These are phyloP conservation scores for Trichosporon ovoides DNA, from an alignment of 1,284 basidiomycete genomes.

Conservation along the genomic window DNA sequence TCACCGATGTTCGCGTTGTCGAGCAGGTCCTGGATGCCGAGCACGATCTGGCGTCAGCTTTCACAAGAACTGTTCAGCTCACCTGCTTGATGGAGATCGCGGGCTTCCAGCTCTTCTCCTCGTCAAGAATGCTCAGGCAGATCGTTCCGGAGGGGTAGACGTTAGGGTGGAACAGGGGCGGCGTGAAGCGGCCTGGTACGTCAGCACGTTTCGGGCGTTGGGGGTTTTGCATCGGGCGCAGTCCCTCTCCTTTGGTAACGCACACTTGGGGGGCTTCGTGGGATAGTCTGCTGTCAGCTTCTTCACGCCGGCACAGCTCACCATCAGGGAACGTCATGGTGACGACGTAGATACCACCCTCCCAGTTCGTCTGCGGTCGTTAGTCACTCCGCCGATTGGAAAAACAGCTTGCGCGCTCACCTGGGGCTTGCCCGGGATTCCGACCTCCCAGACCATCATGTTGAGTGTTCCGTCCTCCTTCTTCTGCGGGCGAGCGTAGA, in stretches of 20 bases:
- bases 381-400: slow-evolving; percentile 23
- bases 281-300: slow-evolving; percentile 43
- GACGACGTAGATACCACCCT: slow-evolving; percentile 89
- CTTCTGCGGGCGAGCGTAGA: slow-evolving; percentile 90
- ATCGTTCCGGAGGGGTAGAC: slow-evolving; percentile 99
- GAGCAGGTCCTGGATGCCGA: slow-evolving; percentile 90
- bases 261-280: slow-evolving; percentile 49
- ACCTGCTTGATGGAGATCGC: slow-evolving; percentile 99
- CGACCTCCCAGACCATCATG: slow-evolving; percentile 97
- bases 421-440: slow-evolving; percentile 76
- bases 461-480: slow-evolving; percentile 88
- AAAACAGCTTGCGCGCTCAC: slow-evolving; percentile 54
- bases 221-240: too few relatives aligned
- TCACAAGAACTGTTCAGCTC: slow-evolving; percentile 21
- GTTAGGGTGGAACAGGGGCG: slow-evolving; percentile 95
- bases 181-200: slow-evolving; percentile 82
- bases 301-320: slow-evolving; percentile 42
- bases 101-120: slow-evolving; percentile 99
- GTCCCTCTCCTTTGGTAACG: slow-evolving; percentile 11
- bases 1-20: slow-evolving; percentile 92
- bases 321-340: slow-evolving; percentile 93
- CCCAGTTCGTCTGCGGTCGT: slow-evolving; percentile 99
- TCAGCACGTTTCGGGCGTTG: too few relatives aligned
- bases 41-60: slow-evolving; percentile 62
- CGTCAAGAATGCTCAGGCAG: slow-evolving; percentile 94